Conservation (phyloP, 2,329 filamentous ascomycete species). For the Verticillium zaregamsianum region DNA sequence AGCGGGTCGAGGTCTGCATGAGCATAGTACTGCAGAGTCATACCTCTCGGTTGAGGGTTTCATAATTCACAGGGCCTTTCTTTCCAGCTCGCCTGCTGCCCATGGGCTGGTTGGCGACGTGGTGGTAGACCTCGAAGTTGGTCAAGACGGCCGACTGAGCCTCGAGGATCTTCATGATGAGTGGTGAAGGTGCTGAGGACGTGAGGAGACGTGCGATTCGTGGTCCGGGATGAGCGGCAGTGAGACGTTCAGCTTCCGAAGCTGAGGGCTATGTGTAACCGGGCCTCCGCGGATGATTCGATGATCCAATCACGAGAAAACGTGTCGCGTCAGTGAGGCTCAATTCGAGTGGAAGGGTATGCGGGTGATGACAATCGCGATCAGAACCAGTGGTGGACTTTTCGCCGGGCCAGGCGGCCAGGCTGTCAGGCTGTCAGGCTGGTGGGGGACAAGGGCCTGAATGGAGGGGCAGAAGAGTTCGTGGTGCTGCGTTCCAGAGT, state of each 20-base stretch:
- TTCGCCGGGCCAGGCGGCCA: neutral
- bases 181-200: too few species aligned
- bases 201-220: too few species aligned
- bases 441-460: neutral
- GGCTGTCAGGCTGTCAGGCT: neutral
- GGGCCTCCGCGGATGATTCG: neutral
- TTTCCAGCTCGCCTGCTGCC: conserved; percentile 31
- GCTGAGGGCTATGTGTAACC: neutral
- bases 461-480: neutral
- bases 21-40: neutral
- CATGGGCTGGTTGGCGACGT: conserved; percentile 53
- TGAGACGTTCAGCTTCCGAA: neutral
- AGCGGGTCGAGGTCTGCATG: conserved; percentile 5
- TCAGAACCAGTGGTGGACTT: neutral
- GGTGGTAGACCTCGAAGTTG: conserved; percentile 70
- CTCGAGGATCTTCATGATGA: conserved; percentile 65
- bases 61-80: conserved; percentile 48
- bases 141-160: conserved; percentile 65
- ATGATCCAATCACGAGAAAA: neutral
- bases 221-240: neutral
- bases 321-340: neutral
- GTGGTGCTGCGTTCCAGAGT: neutral
- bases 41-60: conserved; percentile 63
- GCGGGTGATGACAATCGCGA: neutral
- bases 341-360: neutral